Percentiles rank a stretch among this genome's conserved stretches.
These are phyloP conservation scores for Amylostereum areolatum DNA, from an alignment of 1,284 basidiomycete genomes.

Conservation along the genomic window DNA sequence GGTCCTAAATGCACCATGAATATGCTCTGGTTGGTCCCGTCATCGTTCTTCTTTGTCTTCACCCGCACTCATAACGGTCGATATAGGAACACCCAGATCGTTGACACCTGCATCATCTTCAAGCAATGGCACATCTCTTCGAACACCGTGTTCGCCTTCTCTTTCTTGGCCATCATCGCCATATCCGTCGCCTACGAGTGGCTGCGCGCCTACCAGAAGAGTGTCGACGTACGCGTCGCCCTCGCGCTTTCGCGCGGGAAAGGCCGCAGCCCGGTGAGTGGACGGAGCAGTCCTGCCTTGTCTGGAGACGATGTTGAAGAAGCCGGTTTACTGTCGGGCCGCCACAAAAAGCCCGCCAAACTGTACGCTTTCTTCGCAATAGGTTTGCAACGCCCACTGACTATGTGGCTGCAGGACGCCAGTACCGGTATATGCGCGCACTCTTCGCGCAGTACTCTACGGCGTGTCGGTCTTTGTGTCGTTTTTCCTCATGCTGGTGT, in stretches of 20 bases:
- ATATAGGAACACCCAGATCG: constrained; percentile 65
- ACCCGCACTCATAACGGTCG: background rate
- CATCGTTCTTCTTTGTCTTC: constrained; percentile 11
- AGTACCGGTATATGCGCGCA: constrained; percentile 45
- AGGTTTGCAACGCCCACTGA: background rate
- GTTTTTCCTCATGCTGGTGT: constrained; percentile 84
- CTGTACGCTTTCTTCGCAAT: constrained; percentile 33
- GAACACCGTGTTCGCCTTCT: constrained; percentile 49
- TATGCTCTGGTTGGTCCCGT: constrained; percentile 56
- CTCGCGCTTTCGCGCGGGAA: constrained; percentile 39
- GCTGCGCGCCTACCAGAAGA: constrained; percentile 54
- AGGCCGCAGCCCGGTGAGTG: constrained; percentile 33
- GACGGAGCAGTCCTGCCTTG: constrained; percentile 34
- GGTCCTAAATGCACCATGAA: constrained; percentile 51
- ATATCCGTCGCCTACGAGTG: constrained; percentile 73
- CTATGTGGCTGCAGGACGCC: constrained; percentile 27
- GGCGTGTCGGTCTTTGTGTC: constrained; percentile 65
- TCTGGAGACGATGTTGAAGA: constrained; percentile 37
- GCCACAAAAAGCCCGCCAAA: constrained; percentile 25
- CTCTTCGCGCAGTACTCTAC: constrained; percentile 58
- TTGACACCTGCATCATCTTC: constrained; percentile 74
- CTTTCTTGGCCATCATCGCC: constrained; percentile 53
- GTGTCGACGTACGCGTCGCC: constrained; percentile 55
- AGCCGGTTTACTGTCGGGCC: constrained; percentile 46
- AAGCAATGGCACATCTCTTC: constrained; percentile 64